Percentiles rank a stretch among this genome's conserved stretches.
Evolutionary conservation across 805 yeast genomes (phyloP).

Genomic region (Monosporozyma aquatica): DNA sequence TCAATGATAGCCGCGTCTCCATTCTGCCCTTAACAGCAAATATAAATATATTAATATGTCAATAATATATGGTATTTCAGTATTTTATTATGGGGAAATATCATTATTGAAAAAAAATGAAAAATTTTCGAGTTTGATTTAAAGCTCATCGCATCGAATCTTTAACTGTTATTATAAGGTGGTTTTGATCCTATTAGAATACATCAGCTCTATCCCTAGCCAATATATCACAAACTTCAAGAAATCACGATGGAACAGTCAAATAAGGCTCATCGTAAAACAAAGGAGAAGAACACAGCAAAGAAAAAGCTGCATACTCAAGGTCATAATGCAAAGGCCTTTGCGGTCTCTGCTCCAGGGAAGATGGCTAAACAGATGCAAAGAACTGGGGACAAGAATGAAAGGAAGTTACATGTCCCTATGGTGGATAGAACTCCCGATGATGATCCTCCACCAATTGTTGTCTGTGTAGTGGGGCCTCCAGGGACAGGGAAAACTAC

Average conservation of each 20-base stretch:
- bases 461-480: slow-evolving; percentile 96
- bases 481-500: slow-evolving; percentile 98
- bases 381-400: slow-evolving; percentile 73
- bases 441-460: slow-evolving; percentile 94
- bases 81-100: no score
- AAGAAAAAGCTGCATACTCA: slow-evolving; percentile 83
- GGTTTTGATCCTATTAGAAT: no score
- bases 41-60: no score
- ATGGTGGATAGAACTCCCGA: slow-evolving; percentile 97
- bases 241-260: slow-evolving; percentile 40
- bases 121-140: slow-evolving; percentile 3
- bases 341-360: slow-evolving; percentile 76
- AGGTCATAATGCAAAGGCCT: slow-evolving; percentile 79
- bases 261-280: slow-evolving; percentile 77
- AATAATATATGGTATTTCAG: no score
- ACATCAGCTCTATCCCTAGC: no score
- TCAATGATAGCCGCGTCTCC: no score
- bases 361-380: slow-evolving; percentile 77
- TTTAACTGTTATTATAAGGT: background rate
- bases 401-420: slow-evolving; percentile 85
- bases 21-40: no score
- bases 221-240: background rate
- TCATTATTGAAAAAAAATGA: background rate
- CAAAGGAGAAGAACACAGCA: slow-evolving; percentile 46
- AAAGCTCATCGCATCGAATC: slow-evolving; percentile 5